phyloP scores from a whole-genome alignment of 2,329 filamentous ascomycete species.

The Colletotrichum cordylinicola region DNA sequence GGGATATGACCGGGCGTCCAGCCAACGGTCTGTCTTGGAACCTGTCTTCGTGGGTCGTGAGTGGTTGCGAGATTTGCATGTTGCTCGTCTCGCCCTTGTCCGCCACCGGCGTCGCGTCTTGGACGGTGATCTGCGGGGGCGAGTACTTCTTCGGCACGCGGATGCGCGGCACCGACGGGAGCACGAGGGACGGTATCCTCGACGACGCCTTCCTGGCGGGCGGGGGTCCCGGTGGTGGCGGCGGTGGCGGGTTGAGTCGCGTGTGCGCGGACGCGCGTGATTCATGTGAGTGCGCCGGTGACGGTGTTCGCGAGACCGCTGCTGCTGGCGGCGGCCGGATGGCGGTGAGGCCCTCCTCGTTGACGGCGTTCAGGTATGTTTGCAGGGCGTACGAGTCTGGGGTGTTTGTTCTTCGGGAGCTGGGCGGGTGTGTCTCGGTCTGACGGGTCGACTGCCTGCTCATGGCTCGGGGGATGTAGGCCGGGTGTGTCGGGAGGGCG shows the following conservation, averaged over 20 bases:
- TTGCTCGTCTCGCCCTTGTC: slow-evolving; percentile 24
- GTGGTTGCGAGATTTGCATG: slow-evolving; percentile 35
- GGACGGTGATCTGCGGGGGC: slow-evolving; percentile 39
- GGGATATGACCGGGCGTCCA: slow-evolving; percentile 1
- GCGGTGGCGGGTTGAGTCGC: slow-evolving; percentile 21
- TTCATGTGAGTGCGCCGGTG: not conserved
- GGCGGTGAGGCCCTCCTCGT: slow-evolving; percentile 26
- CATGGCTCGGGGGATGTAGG: slow-evolving; percentile 48
- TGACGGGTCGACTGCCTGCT: slow-evolving; percentile 28
- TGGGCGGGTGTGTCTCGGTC: not conserved
- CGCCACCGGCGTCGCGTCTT: slow-evolving; percentile 32
- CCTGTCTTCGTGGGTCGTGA: slow-evolving; percentile 26
- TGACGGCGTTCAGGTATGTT: slow-evolving; percentile 39
- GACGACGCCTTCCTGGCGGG: slow-evolving; percentile 23
- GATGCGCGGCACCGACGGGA: slow-evolving; percentile 44
- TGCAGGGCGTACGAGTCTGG: slow-evolving; percentile 40
- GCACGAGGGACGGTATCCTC: slow-evolving; percentile 38
- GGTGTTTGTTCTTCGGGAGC: slow-evolving; percentile 23
- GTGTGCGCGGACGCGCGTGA: not conserved
- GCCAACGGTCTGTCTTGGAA: slow-evolving; percentile 30
- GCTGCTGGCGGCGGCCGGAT: slow-evolving; percentile 11
- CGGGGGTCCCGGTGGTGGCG: slow-evolving; percentile 31
- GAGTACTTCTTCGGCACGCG: slow-evolving; percentile 46
- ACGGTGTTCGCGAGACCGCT: not conserved
- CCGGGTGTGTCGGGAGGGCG: slow-evolving; percentile 52